Evolutionary conservation across 495 filamentous ascomycete species (phyloP).

Genomic region (Lasiosphaeria hispida): DNA sequence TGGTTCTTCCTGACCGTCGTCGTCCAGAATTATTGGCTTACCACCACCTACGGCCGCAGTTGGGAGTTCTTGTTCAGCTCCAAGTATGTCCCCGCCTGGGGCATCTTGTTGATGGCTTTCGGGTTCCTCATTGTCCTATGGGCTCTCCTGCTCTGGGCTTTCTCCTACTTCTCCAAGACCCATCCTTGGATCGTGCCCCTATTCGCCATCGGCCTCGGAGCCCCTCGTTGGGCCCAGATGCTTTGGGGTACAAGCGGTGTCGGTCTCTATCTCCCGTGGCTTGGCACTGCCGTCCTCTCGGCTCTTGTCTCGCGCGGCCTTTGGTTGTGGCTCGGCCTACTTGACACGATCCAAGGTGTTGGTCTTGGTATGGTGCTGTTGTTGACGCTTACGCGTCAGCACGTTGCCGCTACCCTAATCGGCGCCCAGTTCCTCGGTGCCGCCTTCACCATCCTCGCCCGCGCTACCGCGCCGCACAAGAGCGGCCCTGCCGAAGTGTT

Average conservation of each 20-base stretch:
- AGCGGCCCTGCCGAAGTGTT: slow-evolving; percentile 59
- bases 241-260: slow-evolving; percentile 60
- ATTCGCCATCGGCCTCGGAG: slow-evolving; percentile 62
- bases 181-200: slow-evolving; percentile 66
- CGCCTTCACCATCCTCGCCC: slow-evolving; percentile 22
- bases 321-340: slow-evolving; percentile 65
- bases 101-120: slow-evolving; percentile 50
- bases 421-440: slow-evolving; percentile 55
- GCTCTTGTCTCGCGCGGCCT: slow-evolving; percentile 54
- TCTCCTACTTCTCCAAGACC: slow-evolving; percentile 54
- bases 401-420: slow-evolving; percentile 55
- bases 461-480: slow-evolving; percentile 55
- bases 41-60: slow-evolving; percentile 59
- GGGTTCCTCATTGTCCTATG: slow-evolving; percentile 61
- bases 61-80: slow-evolving; percentile 61
- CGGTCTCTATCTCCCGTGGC: slow-evolving; percentile 62
- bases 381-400: slow-evolving; percentile 59
- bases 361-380: slow-evolving; percentile 65
- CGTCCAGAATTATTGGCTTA: slow-evolving; percentile 67
- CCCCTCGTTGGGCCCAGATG: slow-evolving; percentile 65
- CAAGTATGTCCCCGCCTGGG: slow-evolving; percentile 51
- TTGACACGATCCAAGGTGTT: slow-evolving; percentile 61
- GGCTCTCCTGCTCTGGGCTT: slow-evolving; percentile 47
- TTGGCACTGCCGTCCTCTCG: slow-evolving; percentile 44
- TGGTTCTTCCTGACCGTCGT: slow-evolving; percentile 62